Evolutionary conservation across 2,329 filamentous ascomycete species (phyloP), one percentile per base, ranked within the genome.

Genomic region (Pyrenophora tritici-repentis): DNA sequence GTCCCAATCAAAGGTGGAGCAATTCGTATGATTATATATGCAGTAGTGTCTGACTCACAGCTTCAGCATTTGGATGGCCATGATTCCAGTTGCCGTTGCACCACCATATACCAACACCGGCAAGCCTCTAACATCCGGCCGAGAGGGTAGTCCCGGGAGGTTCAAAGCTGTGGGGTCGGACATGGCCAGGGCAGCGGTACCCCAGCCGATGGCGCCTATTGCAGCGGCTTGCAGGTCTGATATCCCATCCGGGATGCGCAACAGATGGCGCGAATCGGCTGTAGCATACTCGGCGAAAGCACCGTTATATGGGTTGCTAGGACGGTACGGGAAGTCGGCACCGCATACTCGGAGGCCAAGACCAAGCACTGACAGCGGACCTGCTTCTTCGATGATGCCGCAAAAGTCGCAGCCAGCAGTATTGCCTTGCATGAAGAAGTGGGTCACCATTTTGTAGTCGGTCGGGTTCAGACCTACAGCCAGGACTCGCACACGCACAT

Each of bases 401-500:
- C 29, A 34, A 10, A 42, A 42, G 40, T 42, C 40, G 20, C 40
- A 42, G 4, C 40, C 40, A n/a, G 16, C 7, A 3, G 14, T 18
- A 14, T 42, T 42, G 12, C 7, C 31, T 6, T 18, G 29, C 14
- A 42, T 20, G 40, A 33, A 20, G 29, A 42, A 42, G 17, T 42
- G 40, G 17, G 40, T 42, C 10, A 42, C 17, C 40, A 42, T 42
- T 16, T 42, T 42, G 29, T 34, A 12, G 31, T 42, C 40, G 16
- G 40, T 42, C 6, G 40, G 40, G 14, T 42, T 42, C 3, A 42
- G 12, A 16, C 14, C 40, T 3, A 42, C 40, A 6, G 40, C 40
- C 4, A 34, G 40, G 5, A 42, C 17, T 10, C 40, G 40, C 6
- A 42, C 29, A 14, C 9, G 40, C 31, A 42, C 40, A 3, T 42